Evolutionary conservation across 805 yeast genomes (phyloP), one percentile per base, ranked within the genome.

Genomic region (Metschnikowia henanensis): DNA sequence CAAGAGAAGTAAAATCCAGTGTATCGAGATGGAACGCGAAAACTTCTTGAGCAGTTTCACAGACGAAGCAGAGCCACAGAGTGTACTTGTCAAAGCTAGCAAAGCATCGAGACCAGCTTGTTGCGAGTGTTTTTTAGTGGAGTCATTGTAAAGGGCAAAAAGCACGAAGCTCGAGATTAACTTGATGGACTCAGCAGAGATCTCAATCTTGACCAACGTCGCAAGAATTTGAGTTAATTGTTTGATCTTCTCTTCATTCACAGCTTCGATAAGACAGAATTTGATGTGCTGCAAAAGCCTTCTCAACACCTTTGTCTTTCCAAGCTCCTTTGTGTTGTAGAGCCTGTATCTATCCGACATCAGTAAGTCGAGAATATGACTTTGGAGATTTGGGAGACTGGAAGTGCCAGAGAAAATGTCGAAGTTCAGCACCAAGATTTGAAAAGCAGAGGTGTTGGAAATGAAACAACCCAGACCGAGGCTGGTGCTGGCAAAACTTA

Each of bases 331-430:
- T 5, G 72, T 57, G 51, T 87, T 88, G 57, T 72, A 77, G 1
- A 66, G 55, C 19, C 66, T 66, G 57, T 71, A 76, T 45, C 70
- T 76, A 39, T 87, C 80, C 21, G 71, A 77, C 30, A 72, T 72
- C 3, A 80, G 63, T 42, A 87, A 71, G 0, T 75, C 76, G 1
- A 76, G 72, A 36, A 85, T 68, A 50, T 85, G 92, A 47, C 75
- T 75, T 4, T 84, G 59, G 5, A 85, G 60, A 41, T 73, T 76
- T 37, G 77, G 66, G 40, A 81, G 69, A 30, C 77, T 81, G 43
- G 70, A 69, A 3, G 55, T 41, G 79, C 87, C 83, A 17, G 79
- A 65, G 42, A 80, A 84, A 48, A 84, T 73, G 48, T 87, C 90
- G 16, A 81, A 70, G 30, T 86, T 70, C 34, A 88, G 58, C 1